Base-by-base conservation (phyloP, 2,329 filamentous ascomycete genomes). In the Phialophora expanda region DNA sequence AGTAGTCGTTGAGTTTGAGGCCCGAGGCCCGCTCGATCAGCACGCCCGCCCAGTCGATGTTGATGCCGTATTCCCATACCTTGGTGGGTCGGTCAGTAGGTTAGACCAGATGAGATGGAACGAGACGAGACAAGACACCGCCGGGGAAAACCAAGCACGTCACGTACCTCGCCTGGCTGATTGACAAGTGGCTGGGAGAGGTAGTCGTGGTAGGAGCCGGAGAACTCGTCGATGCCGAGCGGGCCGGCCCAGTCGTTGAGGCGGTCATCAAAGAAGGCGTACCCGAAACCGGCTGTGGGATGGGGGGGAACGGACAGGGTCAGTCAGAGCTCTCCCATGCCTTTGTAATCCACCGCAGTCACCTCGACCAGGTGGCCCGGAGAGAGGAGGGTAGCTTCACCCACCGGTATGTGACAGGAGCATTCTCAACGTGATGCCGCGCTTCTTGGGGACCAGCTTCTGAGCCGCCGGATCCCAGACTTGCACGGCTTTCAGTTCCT, bases 11-110 rank as follows among this genome's bases (percentile, higher is more conserved):
- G 1, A 86, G 78, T 2, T 71, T 74, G 5, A 79, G 67, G 0
- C 80, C 80, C 0, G 79, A 80, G 0, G 75, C 78, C 12, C 84
- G 76, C 68, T 85, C 80, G 4, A 86, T 73, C 0, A 81, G 76
- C 2, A 82, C 73, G 2, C 84, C 84, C 0, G 81, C 85, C 84
- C 84, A 87, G 72, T 87, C 84, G 14, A 85, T 78, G 22, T 76
- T 76, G 26, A 85, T 82, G 2, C 85, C 84, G 30, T 90, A 90
- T 64, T 86, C 82, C 85, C 86, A 90, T 24, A 34, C 48, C 48
- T 53, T 24, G 44, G 44, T n/a, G n/a, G n/a, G 22, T n/a, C 7
- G 44, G 44, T n/a, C 17, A 48, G 44, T n/a, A n/a, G 44, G 6
- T 48, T 20, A 3, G 22, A 48, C 17, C 2, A 48, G n/a, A 48